phyloP scores from a whole-genome alignment of 495 filamentous ascomycete genomes.

The Tuber brumale region DNA sequence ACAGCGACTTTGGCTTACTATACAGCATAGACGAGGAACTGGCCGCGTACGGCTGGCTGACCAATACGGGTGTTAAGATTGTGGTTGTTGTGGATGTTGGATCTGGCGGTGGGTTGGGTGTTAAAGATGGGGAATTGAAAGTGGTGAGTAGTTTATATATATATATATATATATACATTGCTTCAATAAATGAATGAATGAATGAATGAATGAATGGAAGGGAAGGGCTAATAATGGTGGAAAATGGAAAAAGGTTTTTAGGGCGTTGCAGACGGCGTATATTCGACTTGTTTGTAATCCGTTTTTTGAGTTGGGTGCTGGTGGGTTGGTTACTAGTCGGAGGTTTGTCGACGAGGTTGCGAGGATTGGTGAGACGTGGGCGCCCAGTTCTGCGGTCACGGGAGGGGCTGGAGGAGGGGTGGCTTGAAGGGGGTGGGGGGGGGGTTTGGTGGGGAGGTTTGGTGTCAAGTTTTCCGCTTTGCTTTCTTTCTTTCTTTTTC shows the following conservation, averaged over 20 bases:
- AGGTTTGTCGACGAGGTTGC: conserved; percentile 77
- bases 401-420: neutral
- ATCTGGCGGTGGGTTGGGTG: conserved; percentile 46
- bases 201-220: too few species aligned
- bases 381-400: conserved; percentile 47
- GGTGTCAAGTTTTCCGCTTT: neutral
- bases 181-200: too few species aligned
- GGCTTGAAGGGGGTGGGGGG: neutral
- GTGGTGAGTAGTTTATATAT: conserved; percentile 53
- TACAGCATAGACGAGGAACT: conserved; percentile 89
- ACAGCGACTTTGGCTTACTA: conserved; percentile 83
- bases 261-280: conserved; percentile 71
- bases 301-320: too few species aligned
- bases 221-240: neutral
- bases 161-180: too few species aligned
- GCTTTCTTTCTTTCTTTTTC: neutral
- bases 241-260: conserved; percentile 59
- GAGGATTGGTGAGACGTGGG: conserved; percentile 70
- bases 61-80: conserved; percentile 90
- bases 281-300: too few species aligned
- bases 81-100: conserved; percentile 76
- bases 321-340: conserved; percentile 48
- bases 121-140: conserved; percentile 78
- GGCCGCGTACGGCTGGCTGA: conserved; percentile 88
- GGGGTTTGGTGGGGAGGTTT: neutral